phyloP scores from a whole-genome alignment of 495 filamentous ascomycete genomes.

The Xylaria cubensis region DNA sequence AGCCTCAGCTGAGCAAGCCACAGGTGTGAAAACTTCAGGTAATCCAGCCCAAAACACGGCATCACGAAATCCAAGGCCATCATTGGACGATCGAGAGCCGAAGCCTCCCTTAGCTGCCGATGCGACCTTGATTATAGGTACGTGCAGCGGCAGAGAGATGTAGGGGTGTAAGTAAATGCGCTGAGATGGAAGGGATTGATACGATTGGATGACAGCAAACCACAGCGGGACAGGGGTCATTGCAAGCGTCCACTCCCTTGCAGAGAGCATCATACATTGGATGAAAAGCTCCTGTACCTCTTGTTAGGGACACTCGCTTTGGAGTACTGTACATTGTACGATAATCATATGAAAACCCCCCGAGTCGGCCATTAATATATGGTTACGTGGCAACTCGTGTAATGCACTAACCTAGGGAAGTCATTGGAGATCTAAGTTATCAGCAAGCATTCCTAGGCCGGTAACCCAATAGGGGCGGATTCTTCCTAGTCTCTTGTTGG shows the following conservation, averaged over 20 bases:
- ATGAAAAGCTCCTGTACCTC: neutral
- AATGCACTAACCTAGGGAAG: no score
- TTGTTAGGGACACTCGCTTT: neutral
- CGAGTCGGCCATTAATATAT: neutral
- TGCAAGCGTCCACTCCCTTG: neutral
- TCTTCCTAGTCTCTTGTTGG: neutral
- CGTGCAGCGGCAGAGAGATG: neutral
- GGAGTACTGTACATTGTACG: neutral
- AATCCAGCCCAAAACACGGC: neutral
- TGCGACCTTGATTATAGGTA: neutral
- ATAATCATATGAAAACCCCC: neutral
- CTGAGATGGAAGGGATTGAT: constrained; percentile 10
- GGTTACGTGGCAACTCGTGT: neutral
- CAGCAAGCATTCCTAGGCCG: neutral
- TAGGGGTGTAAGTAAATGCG: neutral
- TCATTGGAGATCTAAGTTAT: neutral
- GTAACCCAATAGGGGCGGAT: neutral
- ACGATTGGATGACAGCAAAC: constrained; percentile 11
- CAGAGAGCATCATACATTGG: neutral
- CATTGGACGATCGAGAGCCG: neutral
- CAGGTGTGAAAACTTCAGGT: neutral
- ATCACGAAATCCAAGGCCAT: neutral
- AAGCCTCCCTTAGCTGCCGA: neutral
- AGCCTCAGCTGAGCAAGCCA: constrained; percentile 21
- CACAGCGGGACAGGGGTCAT: neutral